A percentile compares a stretch with the other conserved stretches of the same genome.
Evolutionary conservation across 176 grass and related monocot species (phyloP).

Genomic region (Saccharum officinarum): DNA sequence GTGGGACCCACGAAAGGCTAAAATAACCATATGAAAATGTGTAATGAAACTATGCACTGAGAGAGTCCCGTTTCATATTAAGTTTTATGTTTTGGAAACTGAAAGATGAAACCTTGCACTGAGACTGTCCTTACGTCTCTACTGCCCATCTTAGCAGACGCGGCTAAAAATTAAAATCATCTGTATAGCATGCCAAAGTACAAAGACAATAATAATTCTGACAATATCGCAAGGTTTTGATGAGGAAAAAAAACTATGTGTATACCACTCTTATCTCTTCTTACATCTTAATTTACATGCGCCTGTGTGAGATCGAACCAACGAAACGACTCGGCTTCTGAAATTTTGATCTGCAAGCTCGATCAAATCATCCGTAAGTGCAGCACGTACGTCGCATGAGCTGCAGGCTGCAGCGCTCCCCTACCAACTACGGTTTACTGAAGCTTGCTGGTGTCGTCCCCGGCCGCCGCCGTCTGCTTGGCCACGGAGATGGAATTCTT

Average conservation of each 20-base stretch:
- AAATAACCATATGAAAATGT: no score
- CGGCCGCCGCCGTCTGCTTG: constrained; percentile 15
- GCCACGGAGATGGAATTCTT: constrained; percentile 71
- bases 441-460: constrained; percentile 1
- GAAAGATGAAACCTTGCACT: no score
- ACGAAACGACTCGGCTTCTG: not conserved
- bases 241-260: not conserved
- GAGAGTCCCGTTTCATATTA: no score
- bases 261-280: not conserved
- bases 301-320: not conserved
- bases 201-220: not conserved
- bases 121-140: no score
- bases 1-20: no score
- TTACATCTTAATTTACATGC: constrained; percentile 3
- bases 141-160: no score
- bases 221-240: not conserved
- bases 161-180: not conserved
- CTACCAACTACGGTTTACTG: constrained; percentile 35
- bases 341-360: not conserved
- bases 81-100: no score
- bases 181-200: not conserved
- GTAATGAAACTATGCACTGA: no score
- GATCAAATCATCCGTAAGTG: not conserved
- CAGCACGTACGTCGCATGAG: not conserved
- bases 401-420: not conserved